Conservation (phyloP, 2,329 filamentous ascomycete genomes). For the Exserohilum turcica region DNA sequence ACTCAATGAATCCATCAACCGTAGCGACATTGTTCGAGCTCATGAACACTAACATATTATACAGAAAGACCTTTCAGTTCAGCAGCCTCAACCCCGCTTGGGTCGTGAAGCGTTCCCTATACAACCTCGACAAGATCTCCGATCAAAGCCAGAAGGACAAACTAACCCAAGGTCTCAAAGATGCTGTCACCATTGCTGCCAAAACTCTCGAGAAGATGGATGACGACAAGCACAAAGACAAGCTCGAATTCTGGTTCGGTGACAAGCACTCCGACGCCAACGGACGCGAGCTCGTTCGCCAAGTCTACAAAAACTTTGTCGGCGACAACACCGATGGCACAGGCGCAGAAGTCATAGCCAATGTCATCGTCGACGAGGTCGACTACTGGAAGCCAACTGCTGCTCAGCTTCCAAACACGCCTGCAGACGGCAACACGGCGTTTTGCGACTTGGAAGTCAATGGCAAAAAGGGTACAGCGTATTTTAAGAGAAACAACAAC, state of each 20-base stretch:
- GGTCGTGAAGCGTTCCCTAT: slow-evolving; percentile 9
- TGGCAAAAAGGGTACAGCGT: slow-evolving; percentile 10
- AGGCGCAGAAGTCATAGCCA: not conserved
- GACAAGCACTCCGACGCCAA: slow-evolving; percentile 8
- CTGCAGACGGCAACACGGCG: slow-evolving; percentile 4
- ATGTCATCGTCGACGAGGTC: not conserved
- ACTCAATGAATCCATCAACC: too few species aligned
- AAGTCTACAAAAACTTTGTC: slow-evolving; percentile 13
- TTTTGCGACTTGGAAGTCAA: slow-evolving; percentile 1
- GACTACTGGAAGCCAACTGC: slow-evolving; percentile 4
- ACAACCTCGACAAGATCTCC: slow-evolving; percentile 5
- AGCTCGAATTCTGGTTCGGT: slow-evolving; percentile 5
- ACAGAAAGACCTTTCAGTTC: slow-evolving; percentile 3
- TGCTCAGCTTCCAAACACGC: not conserved
- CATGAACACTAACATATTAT: too few species aligned
- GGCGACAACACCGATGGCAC: slow-evolving; percentile 6
- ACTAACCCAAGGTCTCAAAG: slow-evolving; percentile 14
- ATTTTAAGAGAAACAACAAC: slow-evolving; percentile 7
- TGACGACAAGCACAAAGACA: slow-evolving; percentile 8
- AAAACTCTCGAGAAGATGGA: slow-evolving; percentile 15
- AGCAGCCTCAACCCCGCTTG: slow-evolving; percentile 5
- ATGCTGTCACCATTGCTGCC: slow-evolving; percentile 13
- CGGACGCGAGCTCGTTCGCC: not conserved
- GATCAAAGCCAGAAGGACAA: slow-evolving; percentile 14
- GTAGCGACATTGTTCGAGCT: too few species aligned